phyloP scores from a whole-genome alignment of 2,329 filamentous ascomycete species.

The Neoascochyta sp. region DNA sequence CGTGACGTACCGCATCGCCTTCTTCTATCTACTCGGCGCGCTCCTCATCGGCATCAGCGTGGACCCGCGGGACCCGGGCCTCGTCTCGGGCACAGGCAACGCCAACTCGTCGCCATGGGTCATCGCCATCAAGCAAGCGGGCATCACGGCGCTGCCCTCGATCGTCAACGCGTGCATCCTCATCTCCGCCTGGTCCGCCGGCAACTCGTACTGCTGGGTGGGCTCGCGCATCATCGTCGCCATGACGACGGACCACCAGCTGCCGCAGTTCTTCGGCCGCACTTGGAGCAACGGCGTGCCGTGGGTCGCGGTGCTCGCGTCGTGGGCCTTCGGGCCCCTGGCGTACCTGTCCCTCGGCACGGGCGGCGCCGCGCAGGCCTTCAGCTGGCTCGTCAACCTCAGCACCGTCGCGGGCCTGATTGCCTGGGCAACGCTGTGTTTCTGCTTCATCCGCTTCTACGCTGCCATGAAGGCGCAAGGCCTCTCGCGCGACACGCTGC shows the following conservation, averaged over 20 bases:
- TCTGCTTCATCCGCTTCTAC: constrained; percentile 67
- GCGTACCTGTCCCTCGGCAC: constrained; percentile 70
- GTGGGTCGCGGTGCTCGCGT: constrained; percentile 60
- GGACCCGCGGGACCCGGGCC: constrained; percentile 43
- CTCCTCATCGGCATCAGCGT: constrained; percentile 57
- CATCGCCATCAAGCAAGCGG: constrained; percentile 47
- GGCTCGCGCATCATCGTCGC: constrained; percentile 22
- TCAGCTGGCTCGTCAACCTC: constrained; percentile 67
- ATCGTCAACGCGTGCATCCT: constrained; percentile 26
- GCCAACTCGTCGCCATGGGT: constrained; percentile 51
- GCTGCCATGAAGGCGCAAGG: constrained; percentile 63
- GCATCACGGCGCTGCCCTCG: constrained; percentile 39
- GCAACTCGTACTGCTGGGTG: constrained; percentile 25
- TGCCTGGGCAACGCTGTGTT: constrained; percentile 48
- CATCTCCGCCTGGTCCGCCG: constrained; percentile 23
- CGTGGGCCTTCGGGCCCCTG: constrained; percentile 54
- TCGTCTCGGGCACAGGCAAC: constrained; percentile 28
- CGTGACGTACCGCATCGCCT: constrained; percentile 45
- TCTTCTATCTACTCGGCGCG: constrained; percentile 46
- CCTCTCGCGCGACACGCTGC: constrained; percentile 54
- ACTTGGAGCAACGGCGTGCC: constrained; percentile 61
- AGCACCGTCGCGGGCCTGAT: constrained; percentile 62
- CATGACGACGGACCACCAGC: constrained; percentile 20
- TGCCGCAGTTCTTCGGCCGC: constrained; percentile 22
- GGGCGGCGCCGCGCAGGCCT: constrained; percentile 57